phyloP scores from a whole-genome alignment of 129 eudicot species.

The Helichrysum umbraculigerum region DNA sequence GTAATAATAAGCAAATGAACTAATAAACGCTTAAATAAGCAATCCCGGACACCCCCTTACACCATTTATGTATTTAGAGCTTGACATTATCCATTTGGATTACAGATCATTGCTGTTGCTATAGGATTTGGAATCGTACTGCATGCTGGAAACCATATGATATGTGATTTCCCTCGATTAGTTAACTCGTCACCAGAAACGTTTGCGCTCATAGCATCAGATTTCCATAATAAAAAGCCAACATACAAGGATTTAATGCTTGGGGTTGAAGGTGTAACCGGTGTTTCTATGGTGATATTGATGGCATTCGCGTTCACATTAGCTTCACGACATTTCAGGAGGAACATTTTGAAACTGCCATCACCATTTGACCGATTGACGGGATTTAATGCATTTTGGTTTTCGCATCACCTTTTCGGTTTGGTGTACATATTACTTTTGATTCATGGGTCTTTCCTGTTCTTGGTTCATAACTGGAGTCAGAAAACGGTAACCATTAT shows the following conservation, averaged over 20 bases:
- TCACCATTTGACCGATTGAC: slow-evolving; percentile 78
- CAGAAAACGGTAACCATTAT: slow-evolving; percentile 65
- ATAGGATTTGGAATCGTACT: slow-evolving; percentile 67
- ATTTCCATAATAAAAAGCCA: slow-evolving; percentile 64
- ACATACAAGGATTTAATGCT: slow-evolving; percentile 51
- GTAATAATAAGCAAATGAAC: too few species aligned
- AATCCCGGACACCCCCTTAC: too few species aligned
- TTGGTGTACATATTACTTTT: slow-evolving; percentile 77
- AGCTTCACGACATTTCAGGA: slow-evolving; percentile 73
- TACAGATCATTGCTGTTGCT: slow-evolving; percentile 79
- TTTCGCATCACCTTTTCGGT: slow-evolving; percentile 88
- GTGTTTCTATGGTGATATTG: slow-evolving; percentile 74
- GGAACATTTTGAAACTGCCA: slow-evolving; percentile 71
- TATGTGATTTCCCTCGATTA: slow-evolving; percentile 89
- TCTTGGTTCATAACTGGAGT: slow-evolving; percentile 74
- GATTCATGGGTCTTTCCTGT: slow-evolving; percentile 85
- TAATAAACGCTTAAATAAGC: too few species aligned
- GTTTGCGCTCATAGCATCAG: slow-evolving; percentile 67
- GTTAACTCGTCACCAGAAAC: slow-evolving; percentile 64
- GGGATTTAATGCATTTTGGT: slow-evolving; percentile 98
- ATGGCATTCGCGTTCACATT: slow-evolving; percentile 73
- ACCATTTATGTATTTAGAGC: background rate
- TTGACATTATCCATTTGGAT: slow-evolving; percentile 14
- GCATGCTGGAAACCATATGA: slow-evolving; percentile 80
- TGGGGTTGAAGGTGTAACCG: slow-evolving; percentile 75